These are phyloP conservation scores for Parachaetomium inaequale DNA, from an alignment of 495 filamentous ascomycete genomes.

Conservation along the genomic window DNA sequence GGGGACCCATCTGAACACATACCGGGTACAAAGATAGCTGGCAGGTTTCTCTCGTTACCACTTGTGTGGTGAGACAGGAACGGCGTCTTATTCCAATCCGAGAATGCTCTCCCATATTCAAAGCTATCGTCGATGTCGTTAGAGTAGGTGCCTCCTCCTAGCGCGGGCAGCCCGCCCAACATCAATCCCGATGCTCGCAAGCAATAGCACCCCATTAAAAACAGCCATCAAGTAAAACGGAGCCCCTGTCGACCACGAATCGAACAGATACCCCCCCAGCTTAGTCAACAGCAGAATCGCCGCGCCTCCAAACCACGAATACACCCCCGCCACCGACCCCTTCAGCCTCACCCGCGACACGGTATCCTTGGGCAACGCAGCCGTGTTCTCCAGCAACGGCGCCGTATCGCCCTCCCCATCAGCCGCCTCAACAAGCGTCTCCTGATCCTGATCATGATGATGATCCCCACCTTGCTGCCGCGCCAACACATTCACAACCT, in stretches of 20 bases:
- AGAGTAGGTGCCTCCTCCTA: background rate
- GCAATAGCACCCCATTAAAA: slow-evolving; percentile 72
- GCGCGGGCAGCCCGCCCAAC: slow-evolving; percentile 13
- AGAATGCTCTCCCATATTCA: background rate
- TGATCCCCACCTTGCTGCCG: too few species aligned
- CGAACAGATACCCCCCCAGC: slow-evolving; percentile 81
- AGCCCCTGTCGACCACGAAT: slow-evolving; percentile 61
- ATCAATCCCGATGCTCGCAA: slow-evolving; percentile 52
- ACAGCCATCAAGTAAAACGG: slow-evolving; percentile 90
- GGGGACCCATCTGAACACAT: too few species aligned
- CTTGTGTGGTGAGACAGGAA: background rate
- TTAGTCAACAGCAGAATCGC: slow-evolving; percentile 92
- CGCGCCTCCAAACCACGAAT: slow-evolving; percentile 84
- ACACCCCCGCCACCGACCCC: slow-evolving; percentile 90
- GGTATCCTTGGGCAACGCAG: slow-evolving; percentile 22
- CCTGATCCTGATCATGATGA: slow-evolving; percentile 29
- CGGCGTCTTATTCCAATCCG: background rate
- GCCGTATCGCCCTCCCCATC: slow-evolving; percentile 28
- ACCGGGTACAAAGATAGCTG: too few species aligned
- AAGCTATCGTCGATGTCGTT: background rate
- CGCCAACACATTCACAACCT: slow-evolving; percentile 31
- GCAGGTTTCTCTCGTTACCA: too few species aligned
- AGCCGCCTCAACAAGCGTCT: slow-evolving; percentile 26
- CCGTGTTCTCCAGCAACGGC: slow-evolving; percentile 31
- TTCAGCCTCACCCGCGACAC: slow-evolving; percentile 62